Evolutionary conservation across 176 grass and related monocot genomes (phyloP), one percentile per base, ranked within the genome.

Genomic region (Triticum monococcum): DNA sequence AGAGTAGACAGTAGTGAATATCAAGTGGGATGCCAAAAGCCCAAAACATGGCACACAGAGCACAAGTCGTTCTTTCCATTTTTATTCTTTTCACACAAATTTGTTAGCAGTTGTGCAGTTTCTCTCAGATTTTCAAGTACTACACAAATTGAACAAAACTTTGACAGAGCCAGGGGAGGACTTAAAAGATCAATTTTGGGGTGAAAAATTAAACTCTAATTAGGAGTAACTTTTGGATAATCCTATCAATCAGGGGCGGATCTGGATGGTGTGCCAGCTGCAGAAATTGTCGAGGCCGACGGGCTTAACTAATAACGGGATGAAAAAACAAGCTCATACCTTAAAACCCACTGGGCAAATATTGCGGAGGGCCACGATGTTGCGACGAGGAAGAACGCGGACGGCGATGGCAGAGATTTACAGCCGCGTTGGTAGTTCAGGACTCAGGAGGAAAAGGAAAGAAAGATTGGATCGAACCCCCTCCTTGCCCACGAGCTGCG

Each of bases 41-140:
- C 48, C 4, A 69, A 89, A 78, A 86, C 35, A 71, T 24, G 72
- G 12, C 40, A 75, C 25, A 75, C 35, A 28, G 50, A 45, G 33
- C 24, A 7, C 5, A 36, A 25, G 73, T 60, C 17, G 12, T 64
- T 79, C 41, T 56, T 32, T 38, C 6, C 5, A 61, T 64, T 68
- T 26, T 63, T 69, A 3, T 18, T 64, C 25, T 79, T 3, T 64
- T 36, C 23, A 24, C 22, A 69, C 22, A 56, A 13, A 20, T 38
- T 60, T 69, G 6, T 26, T 78, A 24, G 10, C 28, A 20, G n/a
- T 38, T 81, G 43, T 18, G 12, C 23, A 76, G 18, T 26, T 50
- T 81, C 33, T 12, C 79, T 82, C 63, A 60, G 57, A 5, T 54
- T 71, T 56, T 33, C 60, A 68, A 20, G 26, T 26, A 32, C 24